Conservation (phyloP, 2,329 filamentous ascomycete genomes). For the Ambrosiella cleistominuta region DNA sequence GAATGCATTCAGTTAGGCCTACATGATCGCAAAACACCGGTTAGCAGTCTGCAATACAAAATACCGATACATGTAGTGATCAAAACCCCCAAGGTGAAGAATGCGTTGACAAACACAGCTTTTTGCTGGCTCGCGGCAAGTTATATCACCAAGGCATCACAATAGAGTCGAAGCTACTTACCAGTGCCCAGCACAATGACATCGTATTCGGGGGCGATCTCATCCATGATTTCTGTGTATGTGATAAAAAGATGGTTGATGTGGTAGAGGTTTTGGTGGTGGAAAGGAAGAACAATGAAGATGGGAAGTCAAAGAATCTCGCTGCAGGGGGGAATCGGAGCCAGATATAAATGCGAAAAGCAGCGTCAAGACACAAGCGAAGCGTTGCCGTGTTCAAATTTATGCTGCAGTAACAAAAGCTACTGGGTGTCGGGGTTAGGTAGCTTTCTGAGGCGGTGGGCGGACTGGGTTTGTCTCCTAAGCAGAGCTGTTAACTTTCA, state of each 20-base stretch:
- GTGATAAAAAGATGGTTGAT: conserved; percentile 16
- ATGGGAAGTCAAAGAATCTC: conserved; percentile 7
- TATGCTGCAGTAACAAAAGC: no score
- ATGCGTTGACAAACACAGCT: not conserved
- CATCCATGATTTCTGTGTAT: conserved; percentile 54
- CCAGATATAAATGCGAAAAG: conserved; percentile 10
- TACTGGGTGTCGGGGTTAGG: not conserved
- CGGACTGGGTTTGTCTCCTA: not conserved
- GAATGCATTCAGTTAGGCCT: conserved; percentile 97
- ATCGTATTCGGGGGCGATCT: conserved; percentile 97
- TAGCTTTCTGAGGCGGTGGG: not conserved
- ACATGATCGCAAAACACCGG: conserved; percentile 17
- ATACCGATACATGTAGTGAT: not conserved
- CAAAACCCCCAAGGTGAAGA: not conserved
- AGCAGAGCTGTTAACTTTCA: not conserved
- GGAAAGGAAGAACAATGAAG: conserved; percentile 6
- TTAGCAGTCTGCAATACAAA: conserved; percentile 14
- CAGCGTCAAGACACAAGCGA: not conserved
- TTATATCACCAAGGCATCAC: not conserved
- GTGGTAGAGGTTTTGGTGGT: conserved; percentile 17
- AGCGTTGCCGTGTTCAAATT: not conserved
- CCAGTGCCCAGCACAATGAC: conserved; percentile 96
- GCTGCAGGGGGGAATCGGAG: conserved; percentile 10
- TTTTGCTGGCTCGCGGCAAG: not conserved
- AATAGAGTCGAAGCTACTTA: conserved; percentile 28